Base-by-base conservation (phyloP, 176 grass and related monocot genomes). In the Tillandsia fasciculata region DNA sequence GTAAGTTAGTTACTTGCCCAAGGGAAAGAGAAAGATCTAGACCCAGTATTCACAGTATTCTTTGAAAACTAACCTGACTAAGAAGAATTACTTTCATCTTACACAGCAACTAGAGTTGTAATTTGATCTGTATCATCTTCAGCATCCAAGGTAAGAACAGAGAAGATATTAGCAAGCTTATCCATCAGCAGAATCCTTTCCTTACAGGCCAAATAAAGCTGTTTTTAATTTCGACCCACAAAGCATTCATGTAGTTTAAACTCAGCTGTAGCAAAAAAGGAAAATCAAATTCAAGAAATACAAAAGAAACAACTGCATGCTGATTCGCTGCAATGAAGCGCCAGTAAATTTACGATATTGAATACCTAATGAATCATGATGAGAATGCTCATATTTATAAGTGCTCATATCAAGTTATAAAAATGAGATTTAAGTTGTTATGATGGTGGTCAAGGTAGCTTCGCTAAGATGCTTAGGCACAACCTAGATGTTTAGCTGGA, bases 161-260 rank as follows among this genome's bases (percentile, higher is more conserved):
- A 77, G 64, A 90, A 90, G 65, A 53, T 54, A 53, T 86, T 90
- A 10, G 63, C 42, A 52, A 80, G 69, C 54, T 57, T 77, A 56
- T 72, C 83, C 87, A 86, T 86, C 54, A 59, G n/a, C 9, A 17
- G 54, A 9, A 59, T 17, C 54, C 14, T 15, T 18, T 59, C 22
- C 54, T 59, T 20, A 15, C n/a, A 17, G 20, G 15, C 54, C 54
- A 59, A 4, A 7, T 42, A 42, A 20, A 9, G 4, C n/a, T 59
- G 18, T 59, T 17, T 4, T 59, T 59, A 11, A 17, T 58, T 20
- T 8, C 15, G 8, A 42, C 6, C 33, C 53, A 58, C 53, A 58
- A 58, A 15, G 54, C 14, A 20, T 13, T 3, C 11, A 59, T 18
- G n/a, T 59, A 18, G n/a, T 59, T 59, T 18, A 59, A 14, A 59